Base-by-base conservation (phyloP, 2,329 filamentous ascomycete species). In the Sclerotinia nivalis region DNA sequence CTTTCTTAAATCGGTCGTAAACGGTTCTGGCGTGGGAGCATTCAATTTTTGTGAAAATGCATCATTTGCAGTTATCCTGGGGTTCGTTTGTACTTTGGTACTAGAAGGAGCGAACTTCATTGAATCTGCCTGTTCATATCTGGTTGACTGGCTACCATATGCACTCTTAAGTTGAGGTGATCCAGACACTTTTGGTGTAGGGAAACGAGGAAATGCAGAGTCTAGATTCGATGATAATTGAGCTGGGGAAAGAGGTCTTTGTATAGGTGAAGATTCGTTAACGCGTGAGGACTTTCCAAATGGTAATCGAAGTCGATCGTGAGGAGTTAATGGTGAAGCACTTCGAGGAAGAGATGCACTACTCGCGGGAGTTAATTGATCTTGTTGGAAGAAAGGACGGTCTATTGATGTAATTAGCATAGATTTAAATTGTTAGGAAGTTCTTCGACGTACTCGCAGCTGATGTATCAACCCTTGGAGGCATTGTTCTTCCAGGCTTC, bases 1-100 rank as follows among this genome's bases (percentile, higher is more conserved):
- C 70, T 69, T 72, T 75, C 68, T 76, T 73, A 80, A 80, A 72
- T 76, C 80, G 45, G 84, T 78, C 72, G 88, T 87, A 74, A 92
- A 91, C 0, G 90, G 89, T 0, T 88, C 89, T 1, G 89, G 87
- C 1, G 87, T 84, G 75, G 92, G 89, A 12, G 82, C 85, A 73
- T 91, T 86, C 84, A 92, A 87, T 66, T 88, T 85, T 72, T 87
- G 84, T 74, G 91, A 76, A 40, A 92, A 75, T 66, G 79, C 82
- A 62, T 78, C 80, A 70, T 79, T 80, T 25, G 77, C 81, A 73
- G 79, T 79, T 1, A 76, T 77, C 47, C 78, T 78, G 37, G 87
- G 86, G 72, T 83, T 88, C 28, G 82, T 78, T 5, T 84, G 15
- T 18, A 13, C 2, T 6, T 28, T 28, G 18, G 15, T 4, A 64